Evolutionary conservation across 2,329 filamentous ascomycete species (phyloP).

Genomic region (Septoria linicola): DNA sequence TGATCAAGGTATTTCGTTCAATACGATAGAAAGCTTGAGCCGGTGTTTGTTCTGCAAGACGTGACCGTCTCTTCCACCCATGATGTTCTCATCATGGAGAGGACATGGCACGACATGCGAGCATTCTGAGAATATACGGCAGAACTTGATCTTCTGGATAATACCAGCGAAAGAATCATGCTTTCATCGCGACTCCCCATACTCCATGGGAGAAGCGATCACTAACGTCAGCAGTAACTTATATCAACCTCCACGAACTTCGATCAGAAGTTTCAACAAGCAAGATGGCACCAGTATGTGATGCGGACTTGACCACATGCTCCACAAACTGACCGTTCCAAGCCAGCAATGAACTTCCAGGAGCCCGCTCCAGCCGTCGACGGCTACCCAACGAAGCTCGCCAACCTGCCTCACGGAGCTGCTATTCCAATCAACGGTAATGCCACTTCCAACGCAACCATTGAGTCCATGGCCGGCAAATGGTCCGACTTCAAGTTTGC

Average conservation of each 20-base stretch:
- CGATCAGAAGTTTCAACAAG: neutral
- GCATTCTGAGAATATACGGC: slow-evolving; percentile 87
- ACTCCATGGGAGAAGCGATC: slow-evolving; percentile 38
- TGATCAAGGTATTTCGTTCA: slow-evolving; percentile 28
- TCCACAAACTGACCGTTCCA: slow-evolving; percentile 49
- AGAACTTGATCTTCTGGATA: slow-evolving; percentile 95
- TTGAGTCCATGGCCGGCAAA: slow-evolving; percentile 66
- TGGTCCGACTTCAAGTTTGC: slow-evolving; percentile 82
- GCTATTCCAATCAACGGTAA: slow-evolving; percentile 38
- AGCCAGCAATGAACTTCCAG: slow-evolving; percentile 61
- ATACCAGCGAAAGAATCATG: slow-evolving; percentile 99
- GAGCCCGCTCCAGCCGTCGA: slow-evolving; percentile 40
- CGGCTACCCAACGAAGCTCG: slow-evolving; percentile 46
- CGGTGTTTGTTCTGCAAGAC: slow-evolving; percentile 20
- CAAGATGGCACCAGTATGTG: slow-evolving; percentile 10
- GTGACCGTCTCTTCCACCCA: slow-evolving; percentile 23
- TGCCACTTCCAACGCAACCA: slow-evolving; percentile 48
- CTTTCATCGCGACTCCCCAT: slow-evolving; percentile 53
- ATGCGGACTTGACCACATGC: too few species aligned
- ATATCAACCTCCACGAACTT: slow-evolving; percentile 20
- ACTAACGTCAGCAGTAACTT: slow-evolving; percentile 40
- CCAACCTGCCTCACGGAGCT: slow-evolving; percentile 41
- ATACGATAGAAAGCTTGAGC: slow-evolving; percentile 27
- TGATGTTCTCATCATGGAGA: slow-evolving; percentile 22
- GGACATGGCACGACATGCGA: slow-evolving; percentile 16